Evolutionary conservation across 106 monocot genomes (phyloP), one percentile per base, ranked within the genome.

Genomic region (Dendrobium chrysotoxum): DNA sequence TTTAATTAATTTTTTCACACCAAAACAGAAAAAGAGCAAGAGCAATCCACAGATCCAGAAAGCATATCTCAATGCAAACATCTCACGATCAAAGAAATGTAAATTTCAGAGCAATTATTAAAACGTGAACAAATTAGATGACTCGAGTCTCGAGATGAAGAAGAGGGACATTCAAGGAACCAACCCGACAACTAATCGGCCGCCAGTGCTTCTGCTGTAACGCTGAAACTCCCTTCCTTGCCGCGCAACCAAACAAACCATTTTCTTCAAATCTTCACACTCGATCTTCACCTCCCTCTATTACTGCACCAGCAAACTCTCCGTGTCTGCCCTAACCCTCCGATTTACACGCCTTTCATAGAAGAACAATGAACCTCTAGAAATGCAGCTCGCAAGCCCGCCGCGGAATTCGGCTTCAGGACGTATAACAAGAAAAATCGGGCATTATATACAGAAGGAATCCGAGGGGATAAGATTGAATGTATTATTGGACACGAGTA

Each of bases 111-210:
- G 44, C 44, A 44, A 44, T 44, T 7, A 7, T 55, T 0, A 55
- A 55, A 16, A 0, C 13, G 54, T 0, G 20, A 57, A 17, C 17
- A n/a, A 17, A 3, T 55, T 55, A 54, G 10, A 20, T 42, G 30
- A 46, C 2, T 35, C 35, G 35, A 35, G 5, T 3, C 2, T 7
- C 41, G 30, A 31, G 7, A 42, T 42, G 25, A 23, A 75, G 31
- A 79, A 28, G 67, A 45, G 67, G 75, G 55, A 21, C 2, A 54
- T 26, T 21, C 61, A 30, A 20, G 77, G 77, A 40, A 85, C 79
- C 21, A 4, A 88, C 88, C 88, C 88, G 30, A 88, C 88, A 45
- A 88, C 88, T 38, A 86, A 85, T 10, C 88, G 80, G 21, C 75
- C 53, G 8, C 88, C 88, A 39, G 5, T 83, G 40, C 40, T 41